Conservation (phyloP, 1,284 basidiomycete species). For the Leccinum olivaceoglutinosum region DNA sequence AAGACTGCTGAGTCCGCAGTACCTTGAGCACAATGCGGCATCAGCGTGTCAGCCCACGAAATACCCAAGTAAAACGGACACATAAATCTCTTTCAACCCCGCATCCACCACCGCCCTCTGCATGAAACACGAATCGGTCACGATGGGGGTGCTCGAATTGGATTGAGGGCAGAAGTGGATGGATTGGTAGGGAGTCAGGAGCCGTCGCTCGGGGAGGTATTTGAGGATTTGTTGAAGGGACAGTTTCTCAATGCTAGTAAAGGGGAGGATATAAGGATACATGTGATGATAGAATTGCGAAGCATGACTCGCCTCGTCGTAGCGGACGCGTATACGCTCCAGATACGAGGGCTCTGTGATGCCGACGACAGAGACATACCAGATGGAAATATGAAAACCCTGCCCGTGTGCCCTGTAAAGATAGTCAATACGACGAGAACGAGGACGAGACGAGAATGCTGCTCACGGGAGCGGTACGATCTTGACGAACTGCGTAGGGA, state of each 20-base stretch:
- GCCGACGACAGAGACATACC: conserved; percentile 62
- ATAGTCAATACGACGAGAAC: conserved; percentile 1
- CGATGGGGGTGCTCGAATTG: conserved; percentile 65
- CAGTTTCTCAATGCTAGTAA: conserved; percentile 49
- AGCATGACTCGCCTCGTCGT: conserved; percentile 51
- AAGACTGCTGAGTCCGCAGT: conserved; percentile 49
- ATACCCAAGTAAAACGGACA: conserved; percentile 40
- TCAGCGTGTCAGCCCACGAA: not conserved
- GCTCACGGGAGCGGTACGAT: conserved; percentile 68
- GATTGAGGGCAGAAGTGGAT: conserved; percentile 53
- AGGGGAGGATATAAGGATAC: not conserved
- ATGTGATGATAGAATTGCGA: not conserved
- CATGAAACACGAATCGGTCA: conserved; percentile 67
- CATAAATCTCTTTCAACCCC: conserved; percentile 58
- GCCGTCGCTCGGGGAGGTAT: conserved; percentile 72
- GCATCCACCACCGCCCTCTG: conserved; percentile 63
- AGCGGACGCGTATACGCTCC: conserved; percentile 42
- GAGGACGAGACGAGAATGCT: not conserved
- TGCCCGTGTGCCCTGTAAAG: conserved; percentile 53
- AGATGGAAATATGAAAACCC: conserved; percentile 73
- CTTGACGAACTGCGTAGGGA: conserved; percentile 66
- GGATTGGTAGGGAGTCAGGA: conserved; percentile 60
- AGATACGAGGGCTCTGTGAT: conserved; percentile 51
- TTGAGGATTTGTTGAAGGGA: conserved; percentile 68
- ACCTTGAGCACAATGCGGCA: conserved; percentile 30